Evolutionary conservation across 2,329 filamentous ascomycete species (phyloP), one percentile per base, ranked within the genome.

Genomic region (Pseudopithomyces chartarum): DNA sequence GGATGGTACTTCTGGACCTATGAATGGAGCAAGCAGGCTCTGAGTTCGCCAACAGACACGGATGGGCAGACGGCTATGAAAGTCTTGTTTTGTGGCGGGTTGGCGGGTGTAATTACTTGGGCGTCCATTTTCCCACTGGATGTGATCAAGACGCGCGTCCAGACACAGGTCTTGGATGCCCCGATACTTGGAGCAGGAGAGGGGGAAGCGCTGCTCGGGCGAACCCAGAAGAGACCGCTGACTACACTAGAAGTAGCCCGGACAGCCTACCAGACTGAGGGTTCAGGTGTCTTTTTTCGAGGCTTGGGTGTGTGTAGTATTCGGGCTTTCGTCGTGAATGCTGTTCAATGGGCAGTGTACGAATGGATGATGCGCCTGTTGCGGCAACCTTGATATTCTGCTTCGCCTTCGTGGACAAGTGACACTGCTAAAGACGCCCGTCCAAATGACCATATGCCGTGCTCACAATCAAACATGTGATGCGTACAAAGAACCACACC

Each of bases 1-100:
- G 94, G 93, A 0, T 97, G 97, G 75, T 98, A 97, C 72, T 98
- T 98, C 75, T 96, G 90, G 90, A 89, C 90, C 1, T 98, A 97
- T 70, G 90, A 96, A 75, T 79, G 93, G 56, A 86, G 83, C 61
- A 91, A 89, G 60, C 82, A 85, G 34, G 79, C 81, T 52, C 80
- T 87, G 74, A 79, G 79, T 17, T 77, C 77, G 6, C 66, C 72
- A 15, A 57, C 69, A 2, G 79, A 83, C 54, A 78, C 76, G 12
- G 75, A 83, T 19, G 69, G 82, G 77, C 69, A 81, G 50, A 74
- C 78, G 51, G 84, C 87, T 1, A 77, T 84, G 34, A 89, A 87
- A 64, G 84, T 91, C 17, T 78, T 98, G 6, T 75, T 97, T 1
- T 96, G 92, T 65, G 94, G 94, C 44, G 94, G 94, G 0, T 73